A percentile compares a stretch with the other conserved stretches of the same genome.
phyloP scores from a whole-genome alignment of 2,329 filamentous ascomycete genomes.

The Coniochaeta sp. region DNA sequence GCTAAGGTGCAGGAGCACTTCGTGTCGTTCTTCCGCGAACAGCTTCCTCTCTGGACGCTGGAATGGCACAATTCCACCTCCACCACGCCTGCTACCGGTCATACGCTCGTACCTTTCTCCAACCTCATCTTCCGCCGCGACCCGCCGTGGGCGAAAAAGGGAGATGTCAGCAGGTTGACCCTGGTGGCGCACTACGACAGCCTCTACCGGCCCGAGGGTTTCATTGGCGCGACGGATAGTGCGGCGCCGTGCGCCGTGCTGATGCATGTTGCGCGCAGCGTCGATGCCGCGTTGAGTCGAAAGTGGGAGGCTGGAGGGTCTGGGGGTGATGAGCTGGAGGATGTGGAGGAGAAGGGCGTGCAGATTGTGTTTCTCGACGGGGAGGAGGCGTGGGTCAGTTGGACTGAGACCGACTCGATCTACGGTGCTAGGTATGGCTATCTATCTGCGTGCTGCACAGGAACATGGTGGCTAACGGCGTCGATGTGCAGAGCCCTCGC shows the following conservation, averaged over 20 bases:
- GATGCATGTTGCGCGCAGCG: constrained; percentile 72
- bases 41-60: constrained; percentile 72
- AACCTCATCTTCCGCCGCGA: constrained; percentile 85
- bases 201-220: constrained; percentile 70
- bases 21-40: constrained; percentile 66
- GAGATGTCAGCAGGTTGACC: constrained; percentile 73
- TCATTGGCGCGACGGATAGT: constrained; percentile 90
- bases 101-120: constrained; percentile 67
- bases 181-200: constrained; percentile 94
- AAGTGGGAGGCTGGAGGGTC: constrained; percentile 78
- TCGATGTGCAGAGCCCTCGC: constrained; percentile 57
- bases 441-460: not conserved
- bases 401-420: constrained; percentile 75
- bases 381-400: constrained; percentile 81
- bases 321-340: constrained; percentile 51
- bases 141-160: constrained; percentile 69
- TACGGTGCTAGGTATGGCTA: constrained; percentile 70
- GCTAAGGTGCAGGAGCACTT: constrained; percentile 71
- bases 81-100: constrained; percentile 68
- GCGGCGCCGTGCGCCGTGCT: constrained; percentile 92
- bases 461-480: not conserved
- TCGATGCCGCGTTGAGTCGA: constrained; percentile 70
- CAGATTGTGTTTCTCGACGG: constrained; percentile 89
- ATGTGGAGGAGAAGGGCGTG: constrained; percentile 62
- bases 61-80: constrained; percentile 86